Evolutionary conservation across 495 filamentous ascomycete genomes (phyloP).

Genomic region (Aspergillus steynii): DNA sequence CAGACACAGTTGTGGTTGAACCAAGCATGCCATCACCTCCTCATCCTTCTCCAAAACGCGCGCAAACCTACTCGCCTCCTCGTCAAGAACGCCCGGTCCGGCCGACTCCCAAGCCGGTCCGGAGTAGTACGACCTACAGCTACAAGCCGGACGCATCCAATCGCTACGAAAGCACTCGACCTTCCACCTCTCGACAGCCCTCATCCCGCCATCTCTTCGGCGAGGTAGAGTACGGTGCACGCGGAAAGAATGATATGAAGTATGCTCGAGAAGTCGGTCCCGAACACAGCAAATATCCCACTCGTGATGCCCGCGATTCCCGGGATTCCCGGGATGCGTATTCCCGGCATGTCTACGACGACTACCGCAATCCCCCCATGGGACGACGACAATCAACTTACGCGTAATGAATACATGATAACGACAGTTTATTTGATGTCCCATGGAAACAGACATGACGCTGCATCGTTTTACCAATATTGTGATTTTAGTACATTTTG

Average conservation of each 20-base stretch:
- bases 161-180: conserved; percentile 6
- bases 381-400: conserved; percentile 30
- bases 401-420: conserved; percentile 27
- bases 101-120: conserved; percentile 12
- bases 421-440: conserved; percentile 11
- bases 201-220: conserved; percentile 17
- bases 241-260: conserved; percentile 15
- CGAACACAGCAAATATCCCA: conserved; percentile 3
- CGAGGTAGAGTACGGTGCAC: conserved; percentile 15
- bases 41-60: conserved; percentile 24
- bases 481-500: not conserved
- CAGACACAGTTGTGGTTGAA: conserved; percentile 36
- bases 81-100: conserved; percentile 16
- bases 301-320: not conserved
- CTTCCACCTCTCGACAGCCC: conserved; percentile 7
- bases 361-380: conserved; percentile 20
- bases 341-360: conserved; percentile 21
- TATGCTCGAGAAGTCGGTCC: conserved; percentile 17
- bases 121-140: conserved; percentile 24
- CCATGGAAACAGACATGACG: not conserved
- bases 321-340: not conserved
- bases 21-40: conserved; percentile 23
- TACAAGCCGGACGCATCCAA: conserved; percentile 18
- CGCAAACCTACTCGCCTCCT: conserved; percentile 21
- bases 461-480: not conserved